These are phyloP conservation scores for Datisca glomerata DNA, from an alignment of 306 rosid genomes.

Conservation along the genomic window DNA sequence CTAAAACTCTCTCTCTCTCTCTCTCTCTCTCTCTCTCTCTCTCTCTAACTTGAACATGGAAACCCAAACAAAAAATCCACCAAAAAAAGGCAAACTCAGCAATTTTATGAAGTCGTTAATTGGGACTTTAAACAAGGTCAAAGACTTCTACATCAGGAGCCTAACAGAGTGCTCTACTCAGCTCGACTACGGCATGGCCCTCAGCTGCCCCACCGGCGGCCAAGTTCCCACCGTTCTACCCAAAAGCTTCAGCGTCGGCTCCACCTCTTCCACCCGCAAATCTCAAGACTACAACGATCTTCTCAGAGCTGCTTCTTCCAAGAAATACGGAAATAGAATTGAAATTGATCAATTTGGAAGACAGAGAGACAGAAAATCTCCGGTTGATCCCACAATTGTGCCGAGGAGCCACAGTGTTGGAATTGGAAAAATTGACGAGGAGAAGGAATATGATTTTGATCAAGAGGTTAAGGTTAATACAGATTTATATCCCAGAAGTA, in stretches of 20 bases:
- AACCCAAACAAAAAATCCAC: not conserved
- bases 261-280: slow-evolving; percentile 10
- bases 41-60: too few relatives aligned
- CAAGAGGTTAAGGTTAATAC: slow-evolving; percentile 17
- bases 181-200: slow-evolving; percentile 12
- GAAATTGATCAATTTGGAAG: slow-evolving; percentile 2
- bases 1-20: too few relatives aligned
- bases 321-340: not conserved
- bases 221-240: slow-evolving; percentile 20
- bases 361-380: slow-evolving; percentile 1
- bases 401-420: slow-evolving; percentile 35
- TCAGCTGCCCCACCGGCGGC: slow-evolving; percentile 23
- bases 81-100: slow-evolving; percentile 1
- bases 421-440: slow-evolving; percentile 60
- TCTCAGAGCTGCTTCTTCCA: slow-evolving; percentile 25
- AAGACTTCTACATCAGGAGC: slow-evolving; percentile 41
- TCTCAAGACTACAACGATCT: slow-evolving; percentile 31
- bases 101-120: not conserved
- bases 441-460: slow-evolving; percentile 31
- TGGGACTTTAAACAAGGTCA: slow-evolving; percentile 23
- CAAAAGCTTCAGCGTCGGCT: slow-evolving; percentile 31
- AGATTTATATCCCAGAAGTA: slow-evolving; percentile 26
- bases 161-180: slow-evolving; percentile 22
- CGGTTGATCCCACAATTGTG: not conserved
- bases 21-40: too few relatives aligned